Evolutionary conservation across 352 stramenopile species (phyloP).

Genomic region (Globisporangium apiculatum): DNA sequence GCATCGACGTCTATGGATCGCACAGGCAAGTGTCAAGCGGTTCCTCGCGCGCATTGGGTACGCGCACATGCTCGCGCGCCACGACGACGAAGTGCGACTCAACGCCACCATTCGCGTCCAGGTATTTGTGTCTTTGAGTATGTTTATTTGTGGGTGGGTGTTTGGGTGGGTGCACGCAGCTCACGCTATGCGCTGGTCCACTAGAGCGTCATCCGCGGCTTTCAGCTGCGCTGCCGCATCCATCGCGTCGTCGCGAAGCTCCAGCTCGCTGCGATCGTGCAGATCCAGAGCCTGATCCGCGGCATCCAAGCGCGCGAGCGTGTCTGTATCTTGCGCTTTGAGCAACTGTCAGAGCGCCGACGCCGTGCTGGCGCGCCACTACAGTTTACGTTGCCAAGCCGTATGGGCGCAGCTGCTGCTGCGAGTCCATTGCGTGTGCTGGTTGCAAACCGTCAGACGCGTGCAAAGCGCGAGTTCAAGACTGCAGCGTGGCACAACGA

Average conservation of each 20-base stretch:
- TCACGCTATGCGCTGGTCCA: not conserved
- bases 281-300: conserved; percentile 50
- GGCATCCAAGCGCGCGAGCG: conserved; percentile 45
- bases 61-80: conserved; percentile 25
- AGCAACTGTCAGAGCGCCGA: conserved; percentile 33
- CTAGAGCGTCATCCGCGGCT: conserved; percentile 37
- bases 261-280: conserved; percentile 26
- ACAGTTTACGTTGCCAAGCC: conserved; percentile 35
- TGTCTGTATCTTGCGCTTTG: conserved; percentile 40
- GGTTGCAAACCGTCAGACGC: conserved; percentile 37
- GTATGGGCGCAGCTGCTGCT: conserved; percentile 11
- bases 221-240: conserved; percentile 31
- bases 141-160: too few species aligned
- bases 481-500: conserved; percentile 35
- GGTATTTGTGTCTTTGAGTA: conserved; percentile 13
- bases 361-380: conserved; percentile 24
- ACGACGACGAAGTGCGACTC: conserved; percentile 37
- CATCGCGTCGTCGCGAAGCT: conserved; percentile 36
- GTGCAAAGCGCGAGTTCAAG: conserved; percentile 30
- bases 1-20: not conserved
- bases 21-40: conserved; percentile 29
- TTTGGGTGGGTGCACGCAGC: too few species aligned
- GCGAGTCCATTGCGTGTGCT: conserved; percentile 22
- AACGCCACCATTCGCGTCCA: conserved; percentile 39
- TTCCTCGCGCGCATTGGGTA: conserved; percentile 46